phyloP scores from a whole-genome alignment of 108 stramenopile genomes.

The Skeletonema potamos region DNA sequence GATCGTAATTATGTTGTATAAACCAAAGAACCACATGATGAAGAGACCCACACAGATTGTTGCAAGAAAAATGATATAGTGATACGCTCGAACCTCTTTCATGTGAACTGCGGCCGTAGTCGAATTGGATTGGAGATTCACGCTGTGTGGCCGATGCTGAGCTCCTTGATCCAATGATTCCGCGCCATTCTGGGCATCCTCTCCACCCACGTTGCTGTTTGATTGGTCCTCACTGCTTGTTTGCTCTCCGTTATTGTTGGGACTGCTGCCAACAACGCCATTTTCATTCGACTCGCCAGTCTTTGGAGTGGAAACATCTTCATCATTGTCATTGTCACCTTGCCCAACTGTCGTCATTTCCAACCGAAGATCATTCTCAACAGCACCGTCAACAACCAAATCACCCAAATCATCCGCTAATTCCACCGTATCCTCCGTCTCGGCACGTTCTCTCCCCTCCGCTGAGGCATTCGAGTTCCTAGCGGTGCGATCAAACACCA shows the following conservation, averaged over 20 bases:
- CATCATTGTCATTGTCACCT: neutral
- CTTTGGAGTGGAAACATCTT: neutral
- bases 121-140: conserved; percentile 6
- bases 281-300: conserved; percentile 3
- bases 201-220: neutral
- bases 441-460: conserved; percentile 20
- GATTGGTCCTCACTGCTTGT: neutral
- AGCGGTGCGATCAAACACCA: conserved; percentile 15
- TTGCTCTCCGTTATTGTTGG: neutral
- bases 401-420: conserved; percentile 29
- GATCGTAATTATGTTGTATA: conserved; percentile 76
- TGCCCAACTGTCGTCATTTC: conserved; percentile 12
- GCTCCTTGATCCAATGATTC: neutral
- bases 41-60: conserved; percentile 77
- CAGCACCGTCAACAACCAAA: neutral
- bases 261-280: conserved; percentile 7
- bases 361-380: conserved; percentile 7
- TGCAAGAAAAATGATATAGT: conserved; percentile 81
- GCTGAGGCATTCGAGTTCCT: neutral
- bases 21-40: conserved; percentile 87
- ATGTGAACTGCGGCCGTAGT: conserved; percentile 24
- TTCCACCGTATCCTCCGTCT: conserved; percentile 44
- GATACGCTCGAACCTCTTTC: conserved; percentile 75
- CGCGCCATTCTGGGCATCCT: neutral
- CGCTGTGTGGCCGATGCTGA: conserved; percentile 13